A percentile compares a stretch with the other conserved stretches of the same genome.
These are phyloP conservation scores for Aethionema arabicum DNA, from an alignment of 345 rosid genomes.

Conservation along the genomic window DNA sequence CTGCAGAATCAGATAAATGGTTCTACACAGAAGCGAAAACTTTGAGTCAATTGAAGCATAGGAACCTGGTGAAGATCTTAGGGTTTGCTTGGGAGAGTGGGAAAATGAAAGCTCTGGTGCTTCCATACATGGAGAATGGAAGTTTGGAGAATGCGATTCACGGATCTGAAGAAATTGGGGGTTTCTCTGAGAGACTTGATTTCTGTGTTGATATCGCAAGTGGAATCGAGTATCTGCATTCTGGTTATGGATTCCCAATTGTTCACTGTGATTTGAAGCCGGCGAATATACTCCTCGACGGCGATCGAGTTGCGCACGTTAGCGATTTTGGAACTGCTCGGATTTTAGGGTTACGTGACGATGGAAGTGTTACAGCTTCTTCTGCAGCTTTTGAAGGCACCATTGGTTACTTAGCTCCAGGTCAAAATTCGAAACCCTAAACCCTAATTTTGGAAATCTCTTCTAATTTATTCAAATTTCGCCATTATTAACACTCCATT, in stretches of 20 bases:
- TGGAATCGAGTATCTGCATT: constrained; percentile 75
- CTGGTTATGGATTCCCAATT: constrained; percentile 67
- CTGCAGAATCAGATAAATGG: constrained; percentile 63
- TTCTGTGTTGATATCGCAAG: constrained; percentile 58
- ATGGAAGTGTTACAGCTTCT: constrained; percentile 48
- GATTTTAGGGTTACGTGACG: constrained; percentile 61
- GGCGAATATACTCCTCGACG: constrained; percentile 71
- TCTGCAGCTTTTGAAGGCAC: constrained; percentile 78
- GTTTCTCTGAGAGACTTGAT: constrained; percentile 48
- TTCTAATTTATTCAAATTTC: background rate
- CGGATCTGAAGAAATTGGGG: constrained; percentile 41
- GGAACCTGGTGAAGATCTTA: constrained; percentile 68
- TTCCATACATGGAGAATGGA: constrained; percentile 80
- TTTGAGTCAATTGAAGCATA: constrained; percentile 65
- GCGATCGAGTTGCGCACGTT: constrained; percentile 66
- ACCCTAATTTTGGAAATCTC: background rate
- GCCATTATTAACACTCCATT: background rate
- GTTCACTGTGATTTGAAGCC: constrained; percentile 92
- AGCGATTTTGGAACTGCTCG: constrained; percentile 97
- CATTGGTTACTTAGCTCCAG: constrained; percentile 93
- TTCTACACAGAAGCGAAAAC: constrained; percentile 78
- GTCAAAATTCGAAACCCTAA: constrained; percentile 39
- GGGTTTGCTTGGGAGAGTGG: constrained; percentile 90
- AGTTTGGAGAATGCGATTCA: constrained; percentile 66
- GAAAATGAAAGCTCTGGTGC: constrained; percentile 72